Evolutionary conservation across 306 rosid genomes (phyloP).

Genomic region (Begonia loranthoides): DNA sequence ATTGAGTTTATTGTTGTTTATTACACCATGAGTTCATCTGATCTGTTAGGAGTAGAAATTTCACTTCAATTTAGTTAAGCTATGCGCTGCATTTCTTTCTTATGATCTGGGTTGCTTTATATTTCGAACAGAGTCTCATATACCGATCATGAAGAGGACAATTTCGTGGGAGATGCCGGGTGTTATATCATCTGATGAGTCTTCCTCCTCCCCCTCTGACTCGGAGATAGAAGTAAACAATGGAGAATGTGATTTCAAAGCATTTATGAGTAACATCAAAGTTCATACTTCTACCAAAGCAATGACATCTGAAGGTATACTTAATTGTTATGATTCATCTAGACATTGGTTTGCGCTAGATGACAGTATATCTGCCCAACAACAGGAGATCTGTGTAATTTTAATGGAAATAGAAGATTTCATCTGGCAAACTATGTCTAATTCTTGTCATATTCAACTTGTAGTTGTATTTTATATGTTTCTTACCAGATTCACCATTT

Average conservation of each 20-base stretch:
- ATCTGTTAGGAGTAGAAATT: too few species aligned
- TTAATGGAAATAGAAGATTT: too few species aligned
- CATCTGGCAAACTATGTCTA: too few species aligned
- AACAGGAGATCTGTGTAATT: too few species aligned
- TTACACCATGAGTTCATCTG: too few species aligned
- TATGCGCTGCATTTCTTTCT: too few species aligned
- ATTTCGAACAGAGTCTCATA: slow-evolving; percentile 9
- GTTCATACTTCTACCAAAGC: slow-evolving; percentile 7
- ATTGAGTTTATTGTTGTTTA: too few species aligned
- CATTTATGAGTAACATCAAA: slow-evolving; percentile 4
- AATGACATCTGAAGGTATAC: slow-evolving; percentile 37
- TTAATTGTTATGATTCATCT: background rate
- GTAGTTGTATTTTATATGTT: too few species aligned
- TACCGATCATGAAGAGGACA: slow-evolving; percentile 40
- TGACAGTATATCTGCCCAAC: background rate
- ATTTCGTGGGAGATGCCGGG: slow-evolving; percentile 34
- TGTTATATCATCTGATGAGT: slow-evolving; percentile 31
- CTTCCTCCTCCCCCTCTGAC: slow-evolving; percentile 45
- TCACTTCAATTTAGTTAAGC: too few species aligned
- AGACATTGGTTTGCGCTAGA: background rate
- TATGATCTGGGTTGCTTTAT: background rate
- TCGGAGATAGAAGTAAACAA: slow-evolving; percentile 12
- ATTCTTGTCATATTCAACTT: too few species aligned
- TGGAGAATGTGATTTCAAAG: slow-evolving; percentile 13
- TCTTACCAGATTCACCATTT: too few species aligned